Evolutionary conservation across 768 basidiomycete species (phyloP), one percentile per base, ranked within the genome.

Genomic region (Pholiota microspora): DNA sequence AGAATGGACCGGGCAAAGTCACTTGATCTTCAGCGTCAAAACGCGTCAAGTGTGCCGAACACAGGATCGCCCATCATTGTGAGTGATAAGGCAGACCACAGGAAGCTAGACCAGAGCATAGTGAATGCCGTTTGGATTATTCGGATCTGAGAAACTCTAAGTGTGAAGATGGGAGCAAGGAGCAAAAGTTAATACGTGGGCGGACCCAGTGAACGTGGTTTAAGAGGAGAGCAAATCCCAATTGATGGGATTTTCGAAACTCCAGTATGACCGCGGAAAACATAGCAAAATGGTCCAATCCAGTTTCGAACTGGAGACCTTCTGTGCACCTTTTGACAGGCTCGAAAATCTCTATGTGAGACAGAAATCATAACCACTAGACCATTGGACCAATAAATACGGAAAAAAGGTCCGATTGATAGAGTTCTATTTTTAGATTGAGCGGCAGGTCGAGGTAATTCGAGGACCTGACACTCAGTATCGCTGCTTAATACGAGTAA

Each of bases 341-440:
- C 46, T 53, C 53, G 36, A 15, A 59, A 55, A 18, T 56, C 54
- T 38, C 54, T 58, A 62, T 73, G 72, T 73, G 69, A 72, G 70
- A 71, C 72, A 73, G 71, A 73, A 72, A 76, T 76, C 74, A 76
- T 76, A 75, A 73, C 74, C 74, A 76, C 73, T 75, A 76, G 62
- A 66, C 60, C 64, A 66, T 60, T 62, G 63, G 60, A 64, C 64
- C 62, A 32, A 50, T 56, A 16, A 15, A n/a, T n/a, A n/a, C n/a
- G n/a, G n/a, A n/a, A n/a, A n/a, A n/a, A n/a, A n/a, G n/a, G n/a
- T n/a, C n/a, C n/a, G n/a, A n/a, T n/a, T n/a, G n/a, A n/a, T n/a
- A n/a, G n/a, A n/a, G n/a, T n/a, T n/a, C n/a, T n/a, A n/a, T n/a
- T n/a, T n/a, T n/a, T n/a, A n/a, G n/a, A n/a, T n/a, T n/a, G n/a